These are phyloP conservation scores for Limtongia smithiae DNA, from an alignment of 805 yeast species.

Conservation along the genomic window DNA sequence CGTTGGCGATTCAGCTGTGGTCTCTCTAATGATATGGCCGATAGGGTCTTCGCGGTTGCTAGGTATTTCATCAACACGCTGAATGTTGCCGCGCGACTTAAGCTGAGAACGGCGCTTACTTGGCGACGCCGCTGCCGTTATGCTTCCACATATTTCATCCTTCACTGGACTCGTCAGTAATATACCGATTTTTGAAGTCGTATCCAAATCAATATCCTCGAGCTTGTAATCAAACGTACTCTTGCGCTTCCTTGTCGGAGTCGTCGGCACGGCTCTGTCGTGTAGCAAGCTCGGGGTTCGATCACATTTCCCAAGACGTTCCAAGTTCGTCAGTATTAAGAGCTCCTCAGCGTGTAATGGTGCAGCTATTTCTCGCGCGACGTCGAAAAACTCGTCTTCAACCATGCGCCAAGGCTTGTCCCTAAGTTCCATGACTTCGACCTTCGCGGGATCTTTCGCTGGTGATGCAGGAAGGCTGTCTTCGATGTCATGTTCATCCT, in stretches of 20 bases:
- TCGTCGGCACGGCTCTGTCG: background rate
- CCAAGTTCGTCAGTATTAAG: background rate
- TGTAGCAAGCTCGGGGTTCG: too few relatives aligned
- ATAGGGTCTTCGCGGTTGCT: too few relatives aligned
- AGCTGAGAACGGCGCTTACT: too few relatives aligned
- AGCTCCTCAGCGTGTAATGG: conserved; percentile 11
- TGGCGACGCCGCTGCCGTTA: background rate
- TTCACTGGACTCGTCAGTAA: conserved; percentile 3
- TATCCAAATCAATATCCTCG: background rate
- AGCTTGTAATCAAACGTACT: too few relatives aligned
- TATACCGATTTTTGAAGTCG: background rate
- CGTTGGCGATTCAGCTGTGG: too few relatives aligned
- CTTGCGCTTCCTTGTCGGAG: background rate
- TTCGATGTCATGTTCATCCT: too few relatives aligned
- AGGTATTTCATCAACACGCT: too few relatives aligned
- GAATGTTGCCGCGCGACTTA: too few relatives aligned
- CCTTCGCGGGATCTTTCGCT: background rate
- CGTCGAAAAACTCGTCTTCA: conserved; percentile 23
- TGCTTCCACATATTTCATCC: too few relatives aligned
- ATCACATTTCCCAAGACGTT: background rate
- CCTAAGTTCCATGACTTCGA: background rate
- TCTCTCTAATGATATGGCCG: too few relatives aligned
- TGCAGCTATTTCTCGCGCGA: conserved; percentile 10
- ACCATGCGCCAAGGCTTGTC: conserved; percentile 23
- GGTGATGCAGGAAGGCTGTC: background rate